Evolutionary conservation across 2,329 filamentous ascomycete genomes (phyloP).

Genomic region (Ramichloridium luteum): DNA sequence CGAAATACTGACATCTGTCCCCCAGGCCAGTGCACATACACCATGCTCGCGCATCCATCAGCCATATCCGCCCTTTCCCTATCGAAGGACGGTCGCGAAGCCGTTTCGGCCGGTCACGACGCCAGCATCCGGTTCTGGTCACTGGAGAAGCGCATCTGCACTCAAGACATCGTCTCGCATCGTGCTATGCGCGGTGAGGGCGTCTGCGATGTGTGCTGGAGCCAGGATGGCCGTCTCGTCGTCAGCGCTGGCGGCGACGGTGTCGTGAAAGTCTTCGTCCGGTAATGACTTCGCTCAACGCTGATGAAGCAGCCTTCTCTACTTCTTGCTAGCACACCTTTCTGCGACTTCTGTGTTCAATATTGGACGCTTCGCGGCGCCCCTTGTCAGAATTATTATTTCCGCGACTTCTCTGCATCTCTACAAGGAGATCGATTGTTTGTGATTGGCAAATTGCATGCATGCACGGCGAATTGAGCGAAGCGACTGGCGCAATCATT

Average conservation of each 20-base stretch:
- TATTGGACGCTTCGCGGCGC: too few relatives aligned
- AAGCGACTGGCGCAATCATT: too few relatives aligned
- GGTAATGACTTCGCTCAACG: too few relatives aligned
- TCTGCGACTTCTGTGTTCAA: too few relatives aligned
- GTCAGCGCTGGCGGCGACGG: slow-evolving; percentile 91
- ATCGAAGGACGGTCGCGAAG: slow-evolving; percentile 83
- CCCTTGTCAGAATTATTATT: too few relatives aligned
- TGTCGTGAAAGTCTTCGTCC: slow-evolving; percentile 79
- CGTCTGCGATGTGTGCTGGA: slow-evolving; percentile 90
- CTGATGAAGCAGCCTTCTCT: too few relatives aligned
- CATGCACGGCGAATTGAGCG: too few relatives aligned
- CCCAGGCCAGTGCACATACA: slow-evolving; percentile 94
- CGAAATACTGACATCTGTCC: slow-evolving; percentile 9
- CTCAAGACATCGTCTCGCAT: slow-evolving; percentile 87
- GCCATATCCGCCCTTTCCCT: slow-evolving; percentile 85
- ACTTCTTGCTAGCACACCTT: too few relatives aligned
- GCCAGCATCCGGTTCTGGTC: slow-evolving; percentile 95
- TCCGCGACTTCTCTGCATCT: too few relatives aligned
- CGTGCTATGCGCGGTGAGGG: slow-evolving; percentile 92
- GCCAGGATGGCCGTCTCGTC: slow-evolving; percentile 85
- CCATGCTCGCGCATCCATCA: slow-evolving; percentile 91
- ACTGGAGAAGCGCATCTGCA: slow-evolving; percentile 87
- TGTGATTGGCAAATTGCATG: too few relatives aligned
- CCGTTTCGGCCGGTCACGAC: slow-evolving; percentile 92
- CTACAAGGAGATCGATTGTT: too few relatives aligned